Evolutionary conservation across 2,329 filamentous ascomycete species (phyloP).

Genomic region (Aspergillus udagawae): DNA sequence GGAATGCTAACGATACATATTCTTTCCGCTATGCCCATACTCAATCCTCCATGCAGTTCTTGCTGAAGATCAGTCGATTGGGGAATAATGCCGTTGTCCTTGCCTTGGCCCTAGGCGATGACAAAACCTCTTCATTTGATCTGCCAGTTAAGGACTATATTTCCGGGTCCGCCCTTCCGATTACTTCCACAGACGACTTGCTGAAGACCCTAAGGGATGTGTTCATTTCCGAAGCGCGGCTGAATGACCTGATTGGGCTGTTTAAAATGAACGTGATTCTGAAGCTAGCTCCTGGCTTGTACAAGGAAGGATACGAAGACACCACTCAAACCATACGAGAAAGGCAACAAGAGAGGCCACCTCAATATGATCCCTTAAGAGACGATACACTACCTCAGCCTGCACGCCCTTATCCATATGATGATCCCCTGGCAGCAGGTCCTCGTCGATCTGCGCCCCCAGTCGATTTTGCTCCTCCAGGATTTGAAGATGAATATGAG

Average conservation of each 20-base stretch:
- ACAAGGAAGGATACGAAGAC: constrained; percentile 76
- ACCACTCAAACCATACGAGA: constrained; percentile 29
- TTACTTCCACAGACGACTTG: constrained; percentile 35
- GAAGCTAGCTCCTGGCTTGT: constrained; percentile 71
- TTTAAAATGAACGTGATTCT: constrained; percentile 80
- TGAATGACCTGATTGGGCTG: constrained; percentile 65
- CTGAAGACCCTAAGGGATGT: constrained; percentile 47
- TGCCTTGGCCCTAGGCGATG: constrained; percentile 73
- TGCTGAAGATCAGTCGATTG: constrained; percentile 77
- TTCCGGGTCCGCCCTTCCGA: constrained; percentile 56
- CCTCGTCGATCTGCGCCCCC: constrained; percentile 63
- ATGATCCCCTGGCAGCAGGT: constrained; percentile 59
- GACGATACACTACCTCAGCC: constrained; percentile 55
- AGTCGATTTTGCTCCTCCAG: constrained; percentile 77
- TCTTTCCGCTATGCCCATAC: constrained; percentile 83
- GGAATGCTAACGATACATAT: constrained; percentile 72
- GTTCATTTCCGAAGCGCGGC: constrained; percentile 69
- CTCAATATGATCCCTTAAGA: constrained; percentile 45
- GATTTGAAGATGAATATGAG: constrained; percentile 90
- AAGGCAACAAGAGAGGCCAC: constrained; percentile 40
- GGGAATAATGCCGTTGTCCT: constrained; percentile 80
- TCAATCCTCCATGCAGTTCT: constrained; percentile 78
- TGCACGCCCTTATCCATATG: constrained; percentile 64
- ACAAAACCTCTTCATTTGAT: constrained; percentile 76
- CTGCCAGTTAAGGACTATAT: constrained; percentile 71